These are phyloP conservation scores for Euphorbia peplus DNA, from an alignment of 345 rosid species.

Conservation along the genomic window DNA sequence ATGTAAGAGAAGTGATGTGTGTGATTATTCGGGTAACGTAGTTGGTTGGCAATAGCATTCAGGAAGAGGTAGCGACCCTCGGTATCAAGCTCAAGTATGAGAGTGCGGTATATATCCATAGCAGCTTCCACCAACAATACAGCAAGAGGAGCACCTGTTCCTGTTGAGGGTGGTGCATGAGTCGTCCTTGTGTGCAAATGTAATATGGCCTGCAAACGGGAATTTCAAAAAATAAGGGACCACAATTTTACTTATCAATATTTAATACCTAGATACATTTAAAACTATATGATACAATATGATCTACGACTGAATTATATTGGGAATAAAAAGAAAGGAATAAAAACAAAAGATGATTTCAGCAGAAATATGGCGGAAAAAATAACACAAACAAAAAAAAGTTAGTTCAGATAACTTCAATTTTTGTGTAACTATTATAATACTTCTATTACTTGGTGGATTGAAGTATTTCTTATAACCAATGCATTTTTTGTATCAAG, in stretches of 20 bases:
- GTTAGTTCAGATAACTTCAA: too few species aligned
- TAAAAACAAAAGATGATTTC: too few species aligned
- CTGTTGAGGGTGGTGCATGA: conserved; percentile 61
- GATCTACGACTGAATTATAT: too few species aligned
- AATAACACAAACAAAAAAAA: too few species aligned
- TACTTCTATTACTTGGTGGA: too few species aligned
- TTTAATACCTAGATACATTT: not conserved
- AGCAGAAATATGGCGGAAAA: too few species aligned
- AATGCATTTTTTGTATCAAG: too few species aligned
- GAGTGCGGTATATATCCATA: conserved; percentile 75
- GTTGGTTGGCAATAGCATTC: conserved; percentile 92
- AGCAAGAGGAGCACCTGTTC: conserved; percentile 41
- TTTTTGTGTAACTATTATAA: too few species aligned
- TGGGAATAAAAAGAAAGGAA: too few species aligned
- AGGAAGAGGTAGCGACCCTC: conserved; percentile 97
- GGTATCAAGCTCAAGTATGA: conserved; percentile 78
- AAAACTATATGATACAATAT: too few species aligned
- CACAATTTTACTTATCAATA: not conserved
- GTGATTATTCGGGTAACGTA: conserved; percentile 97
- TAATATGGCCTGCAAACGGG: conserved; percentile 56
- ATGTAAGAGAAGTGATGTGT: conserved; percentile 96
- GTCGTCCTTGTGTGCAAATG: conserved; percentile 69
- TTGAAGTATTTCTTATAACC: too few species aligned
- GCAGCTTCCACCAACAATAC: conserved; percentile 65
- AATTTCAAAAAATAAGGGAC: not conserved